A percentile compares a stretch with the other conserved stretches of the same genome.
Conservation (phyloP, 208 protist species). For the Leishmania guyanensis region DNA sequence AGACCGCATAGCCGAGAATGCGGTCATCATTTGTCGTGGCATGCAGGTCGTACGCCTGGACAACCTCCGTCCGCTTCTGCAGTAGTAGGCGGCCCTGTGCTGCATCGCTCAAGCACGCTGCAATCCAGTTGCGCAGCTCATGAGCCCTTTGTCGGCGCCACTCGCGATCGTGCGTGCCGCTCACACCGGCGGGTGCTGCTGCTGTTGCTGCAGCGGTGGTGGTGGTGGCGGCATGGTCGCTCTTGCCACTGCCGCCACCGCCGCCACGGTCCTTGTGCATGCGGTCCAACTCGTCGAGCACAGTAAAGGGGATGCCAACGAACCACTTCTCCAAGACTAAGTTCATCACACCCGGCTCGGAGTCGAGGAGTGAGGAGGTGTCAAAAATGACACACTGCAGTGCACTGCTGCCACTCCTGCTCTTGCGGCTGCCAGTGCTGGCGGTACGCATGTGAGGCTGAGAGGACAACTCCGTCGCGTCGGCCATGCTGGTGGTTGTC, state of each 20-base stretch:
- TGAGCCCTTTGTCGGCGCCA: slow-evolving; percentile 34
- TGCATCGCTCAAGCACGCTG: slow-evolving; percentile 15
- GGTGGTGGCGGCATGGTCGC: slow-evolving; percentile 9
- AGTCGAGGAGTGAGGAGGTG: slow-evolving; percentile 66
- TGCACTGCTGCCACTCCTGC: background rate
- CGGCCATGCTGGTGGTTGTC: background rate
- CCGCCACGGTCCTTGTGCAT: slow-evolving; percentile 47
- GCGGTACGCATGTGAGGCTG: background rate
- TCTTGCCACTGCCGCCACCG: slow-evolving; percentile 7
- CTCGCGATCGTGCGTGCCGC: slow-evolving; percentile 22
- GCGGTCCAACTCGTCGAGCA: slow-evolving; percentile 75
- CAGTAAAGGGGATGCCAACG: slow-evolving; percentile 73
- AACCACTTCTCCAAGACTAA: slow-evolving; percentile 51
- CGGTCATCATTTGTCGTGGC: slow-evolving; percentile 67
- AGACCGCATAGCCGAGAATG: slow-evolving; percentile 87
- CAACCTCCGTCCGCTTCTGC: slow-evolving; percentile 70
- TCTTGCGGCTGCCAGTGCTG: background rate
- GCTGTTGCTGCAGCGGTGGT: background rate
- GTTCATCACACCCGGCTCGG: slow-evolving; percentile 50
- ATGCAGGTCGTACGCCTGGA: slow-evolving; percentile 54
- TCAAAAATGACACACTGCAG: slow-evolving; percentile 69
- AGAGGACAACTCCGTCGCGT: background rate
- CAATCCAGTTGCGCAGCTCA: slow-evolving; percentile 73
- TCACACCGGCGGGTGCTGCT: slow-evolving; percentile 3
- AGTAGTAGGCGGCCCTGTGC: slow-evolving; percentile 36